Conservation (phyloP, 768 basidiomycete species). For the Filobasidium floriforme region DNA sequence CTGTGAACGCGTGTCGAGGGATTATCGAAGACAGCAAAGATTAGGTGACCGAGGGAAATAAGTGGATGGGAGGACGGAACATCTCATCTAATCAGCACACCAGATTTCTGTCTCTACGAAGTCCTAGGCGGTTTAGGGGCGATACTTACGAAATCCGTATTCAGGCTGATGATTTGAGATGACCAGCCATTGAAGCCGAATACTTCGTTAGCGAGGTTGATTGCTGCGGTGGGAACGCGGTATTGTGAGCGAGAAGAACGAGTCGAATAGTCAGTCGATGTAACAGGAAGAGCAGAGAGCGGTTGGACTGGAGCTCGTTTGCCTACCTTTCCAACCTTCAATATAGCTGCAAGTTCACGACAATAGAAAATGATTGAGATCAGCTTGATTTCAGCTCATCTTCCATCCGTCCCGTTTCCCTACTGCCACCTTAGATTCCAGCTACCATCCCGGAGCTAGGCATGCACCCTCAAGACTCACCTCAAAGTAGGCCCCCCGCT, state of each 20-base stretch:
- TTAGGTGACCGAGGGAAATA: not conserved
- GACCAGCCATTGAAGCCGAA: constrained; percentile 98
- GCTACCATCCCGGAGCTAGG: not conserved
- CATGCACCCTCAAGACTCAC: constrained; percentile 8
- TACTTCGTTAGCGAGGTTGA: constrained; percentile 95
- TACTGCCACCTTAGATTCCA: too few species aligned
- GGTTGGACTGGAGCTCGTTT: not conserved
- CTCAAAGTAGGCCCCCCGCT: constrained; percentile 46
- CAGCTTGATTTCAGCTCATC: too few species aligned
- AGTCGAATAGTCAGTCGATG: not conserved
- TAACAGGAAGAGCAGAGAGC: not conserved
- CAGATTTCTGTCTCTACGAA: constrained; percentile 23
- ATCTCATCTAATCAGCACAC: constrained; percentile 26
- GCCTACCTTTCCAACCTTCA: constrained; percentile 77
- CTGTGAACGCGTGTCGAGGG: not conserved
- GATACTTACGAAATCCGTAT: constrained; percentile 47
- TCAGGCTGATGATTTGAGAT: constrained; percentile 64
- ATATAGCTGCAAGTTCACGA: constrained; percentile 56
- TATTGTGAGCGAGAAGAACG: not conserved
- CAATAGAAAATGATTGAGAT: not conserved
- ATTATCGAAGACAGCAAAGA: not conserved
- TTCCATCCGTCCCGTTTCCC: too few species aligned
- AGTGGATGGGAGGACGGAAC: not conserved
- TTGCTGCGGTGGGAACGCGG: constrained; percentile 49
- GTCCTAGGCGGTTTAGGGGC: constrained; percentile 3